phyloP scores from a whole-genome alignment of 106 monocot species.

The Acorus gramineus region DNA sequence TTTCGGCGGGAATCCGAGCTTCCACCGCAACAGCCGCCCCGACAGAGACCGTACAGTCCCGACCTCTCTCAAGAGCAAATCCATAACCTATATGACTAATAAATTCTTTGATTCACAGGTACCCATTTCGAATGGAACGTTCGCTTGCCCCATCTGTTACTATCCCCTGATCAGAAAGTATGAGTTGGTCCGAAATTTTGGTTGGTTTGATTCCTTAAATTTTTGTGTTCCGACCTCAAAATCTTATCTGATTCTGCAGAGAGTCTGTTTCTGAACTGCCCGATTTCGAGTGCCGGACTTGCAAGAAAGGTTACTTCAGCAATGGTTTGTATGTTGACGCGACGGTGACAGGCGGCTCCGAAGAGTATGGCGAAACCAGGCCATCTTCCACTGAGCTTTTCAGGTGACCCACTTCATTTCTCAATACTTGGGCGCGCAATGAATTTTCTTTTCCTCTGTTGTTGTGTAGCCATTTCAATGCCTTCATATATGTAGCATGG shows the following conservation, averaged over 20 bases:
- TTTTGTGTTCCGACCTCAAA: neutral
- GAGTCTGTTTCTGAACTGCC: neutral
- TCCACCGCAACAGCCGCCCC: no score
- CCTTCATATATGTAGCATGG: neutral
- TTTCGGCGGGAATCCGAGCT: no score
- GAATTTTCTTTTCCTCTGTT: neutral
- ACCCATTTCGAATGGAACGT: no score
- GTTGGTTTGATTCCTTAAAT: neutral
- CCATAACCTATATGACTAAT: no score
- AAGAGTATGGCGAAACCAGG: slow-evolving; percentile 50
- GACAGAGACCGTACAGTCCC: no score
- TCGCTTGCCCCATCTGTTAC: slow-evolving; percentile 20
- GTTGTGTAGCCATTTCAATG: no score
- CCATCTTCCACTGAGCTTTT: slow-evolving; percentile 60
- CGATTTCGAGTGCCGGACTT: slow-evolving; percentile 36
- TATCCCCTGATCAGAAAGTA: slow-evolving; percentile 1
- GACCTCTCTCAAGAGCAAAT: no score
- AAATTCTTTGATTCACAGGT: no score
- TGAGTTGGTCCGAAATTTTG: neutral
- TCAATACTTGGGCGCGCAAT: neutral
- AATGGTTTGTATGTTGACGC: slow-evolving; percentile 62
- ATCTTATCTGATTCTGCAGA: slow-evolving; percentile 2
- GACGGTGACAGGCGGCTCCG: slow-evolving; percentile 37
- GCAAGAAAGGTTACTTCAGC: slow-evolving; percentile 49
- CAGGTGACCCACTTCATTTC: slow-evolving; percentile 27